phyloP scores from a whole-genome alignment of 257 asterid genomes.

The Solanum okadae region DNA sequence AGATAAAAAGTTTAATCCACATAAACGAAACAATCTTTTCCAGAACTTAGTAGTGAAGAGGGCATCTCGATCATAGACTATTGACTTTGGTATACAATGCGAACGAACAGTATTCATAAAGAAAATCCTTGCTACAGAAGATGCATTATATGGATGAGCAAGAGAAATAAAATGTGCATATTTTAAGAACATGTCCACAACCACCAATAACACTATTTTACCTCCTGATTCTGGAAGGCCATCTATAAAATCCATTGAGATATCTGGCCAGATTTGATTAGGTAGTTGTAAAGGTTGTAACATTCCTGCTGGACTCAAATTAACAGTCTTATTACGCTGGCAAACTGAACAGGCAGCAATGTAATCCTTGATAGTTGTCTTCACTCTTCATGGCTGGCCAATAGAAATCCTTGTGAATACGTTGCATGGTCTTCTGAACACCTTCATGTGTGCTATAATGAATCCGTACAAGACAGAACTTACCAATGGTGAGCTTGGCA shows the following conservation, averaged over 20 bases:
- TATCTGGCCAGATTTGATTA: background rate
- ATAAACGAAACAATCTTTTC: background rate
- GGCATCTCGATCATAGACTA: background rate
- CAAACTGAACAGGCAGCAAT: background rate
- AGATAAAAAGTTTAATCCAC: background rate
- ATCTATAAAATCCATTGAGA: background rate
- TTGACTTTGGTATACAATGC: background rate
- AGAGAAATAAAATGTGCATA: background rate
- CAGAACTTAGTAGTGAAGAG: background rate
- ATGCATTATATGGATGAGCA: background rate
- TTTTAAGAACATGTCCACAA: background rate
- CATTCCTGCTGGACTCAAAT: background rate
- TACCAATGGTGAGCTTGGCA: background rate
- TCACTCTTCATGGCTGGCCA: background rate
- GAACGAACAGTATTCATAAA: background rate
- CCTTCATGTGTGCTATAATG: background rate
- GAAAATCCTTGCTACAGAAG: background rate
- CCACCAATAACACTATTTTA: background rate
- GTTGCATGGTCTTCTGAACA: background rate
- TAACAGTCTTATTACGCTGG: background rate
- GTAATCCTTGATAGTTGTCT: background rate
- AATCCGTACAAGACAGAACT: background rate
- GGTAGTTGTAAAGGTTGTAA: background rate
- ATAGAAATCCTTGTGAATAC: background rate
- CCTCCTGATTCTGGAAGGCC: background rate